These are phyloP conservation scores for Limtongia smithiae DNA, from an alignment of 805 yeast species.

Conservation along the genomic window DNA sequence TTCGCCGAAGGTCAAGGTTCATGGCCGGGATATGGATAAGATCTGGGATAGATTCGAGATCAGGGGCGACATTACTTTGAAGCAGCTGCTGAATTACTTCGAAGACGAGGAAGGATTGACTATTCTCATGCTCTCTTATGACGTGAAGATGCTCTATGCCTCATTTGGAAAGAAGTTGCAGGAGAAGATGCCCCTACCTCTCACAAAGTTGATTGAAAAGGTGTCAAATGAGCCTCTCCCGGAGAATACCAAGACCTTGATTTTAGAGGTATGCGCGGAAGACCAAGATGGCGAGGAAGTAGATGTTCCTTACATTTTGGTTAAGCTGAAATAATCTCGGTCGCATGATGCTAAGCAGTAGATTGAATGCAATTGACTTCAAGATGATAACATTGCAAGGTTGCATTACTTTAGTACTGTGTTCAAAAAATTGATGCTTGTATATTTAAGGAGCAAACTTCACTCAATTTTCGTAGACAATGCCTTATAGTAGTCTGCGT, in stretches of 20 bases:
- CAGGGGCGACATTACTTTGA: constrained; percentile 59
- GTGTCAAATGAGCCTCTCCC: constrained; percentile 83
- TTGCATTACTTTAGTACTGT: too few species aligned
- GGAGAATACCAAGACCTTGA: constrained; percentile 66
- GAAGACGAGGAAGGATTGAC: constrained; percentile 78
- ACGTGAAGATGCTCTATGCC: constrained; percentile 85
- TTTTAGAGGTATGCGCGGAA: constrained; percentile 88
- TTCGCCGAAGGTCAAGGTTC: constrained; percentile 78
- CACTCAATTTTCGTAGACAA: too few species aligned
- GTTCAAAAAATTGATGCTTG: too few species aligned
- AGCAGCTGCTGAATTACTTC: constrained; percentile 70
- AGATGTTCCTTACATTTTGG: constrained; percentile 71
- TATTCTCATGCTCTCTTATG: constrained; percentile 87
- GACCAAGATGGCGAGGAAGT: constrained; percentile 93
- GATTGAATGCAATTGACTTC: too few species aligned
- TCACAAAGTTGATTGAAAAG: constrained; percentile 74
- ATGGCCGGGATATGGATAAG: constrained; percentile 71
- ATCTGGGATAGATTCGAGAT: constrained; percentile 95
- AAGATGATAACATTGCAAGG: too few species aligned
- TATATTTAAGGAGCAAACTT: too few species aligned
- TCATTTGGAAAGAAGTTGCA: constrained; percentile 84
- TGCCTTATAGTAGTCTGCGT: too few species aligned
- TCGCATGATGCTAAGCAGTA: too few species aligned
- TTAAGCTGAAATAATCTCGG: constrained; percentile 10
- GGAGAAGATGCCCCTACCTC: constrained; percentile 64